Evolutionary conservation across 2,329 filamentous ascomycete species (phyloP), one percentile per base, ranked within the genome.

Genomic region (Venturia nashicola): DNA sequence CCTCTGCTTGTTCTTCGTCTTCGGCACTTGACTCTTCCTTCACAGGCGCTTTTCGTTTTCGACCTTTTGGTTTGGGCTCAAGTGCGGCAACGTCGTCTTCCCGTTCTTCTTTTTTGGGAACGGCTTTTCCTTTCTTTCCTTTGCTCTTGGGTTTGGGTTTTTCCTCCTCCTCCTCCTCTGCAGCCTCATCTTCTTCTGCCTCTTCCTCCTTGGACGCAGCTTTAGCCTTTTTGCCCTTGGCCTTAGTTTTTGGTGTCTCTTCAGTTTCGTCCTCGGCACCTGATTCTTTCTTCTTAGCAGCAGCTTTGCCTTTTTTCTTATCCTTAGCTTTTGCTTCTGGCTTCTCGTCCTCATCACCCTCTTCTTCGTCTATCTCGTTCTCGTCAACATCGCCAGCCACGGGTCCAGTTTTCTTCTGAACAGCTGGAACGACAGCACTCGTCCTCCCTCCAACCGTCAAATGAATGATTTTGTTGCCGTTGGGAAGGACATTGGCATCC

Each of bases 391-490:
- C 83, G 5, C 79, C 82, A 20, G 82, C 79, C 18, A 85, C 82
- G 40, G 79, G 76, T 1, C 80, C 83, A 2, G 83, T 86, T 79
- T 96, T 96, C 79, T 91, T 96, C 77, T 97, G 94, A 36, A 94
- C 77, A 14, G 81, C 85, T 0, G 91, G 91, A 0, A 95, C 91
- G 62, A 93, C 88, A 59, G 92, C 96, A 71, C 90, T 96, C 3
- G 94, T 97, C 57, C 94, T 81, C 1, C 93, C 92, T 0, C 93
- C 93, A 0, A 97, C 93, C 0, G 88, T 97, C 60, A 97, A 76
- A 71, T 93, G 94, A 0, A 86, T 85, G 57, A 97, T 86, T 74
- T 88, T 91, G 67, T 91, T 87, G 0, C 94, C 94, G 67, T 85
- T 95, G 0, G 93, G 93, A 36, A 97, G 76, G 60, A 81, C 82